Base-by-base conservation (phyloP, 148 eudicot genomes). In the Rheum nobile region DNA sequence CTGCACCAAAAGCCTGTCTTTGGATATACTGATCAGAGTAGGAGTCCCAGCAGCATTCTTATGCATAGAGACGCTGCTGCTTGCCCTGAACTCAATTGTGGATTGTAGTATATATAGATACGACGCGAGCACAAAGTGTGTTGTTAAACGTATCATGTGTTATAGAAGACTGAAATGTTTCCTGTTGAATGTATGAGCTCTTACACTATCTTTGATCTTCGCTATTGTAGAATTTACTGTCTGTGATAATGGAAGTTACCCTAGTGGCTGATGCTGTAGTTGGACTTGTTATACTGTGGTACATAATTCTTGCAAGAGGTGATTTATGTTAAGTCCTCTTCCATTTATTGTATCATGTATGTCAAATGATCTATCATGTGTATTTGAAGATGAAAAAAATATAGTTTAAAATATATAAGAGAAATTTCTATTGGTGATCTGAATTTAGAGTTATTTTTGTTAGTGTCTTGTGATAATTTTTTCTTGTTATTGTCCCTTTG, bases 1-100 rank as follows among this genome's bases (percentile, higher is more conserved):
- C 76, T 78, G 42, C 83, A 76, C 73, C 84, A 76, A 73, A 84
- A n/a, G 61, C 75, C 75, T 31, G 79, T 84, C 13, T 54, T 73
- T 71, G 85, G 76, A 72, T 79, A 77, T 38, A 72, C 80, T 21
- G 77, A 81, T 41, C 43, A 41, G 76, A 59, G 71, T 65, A 75
- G 80, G 55, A 80, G 76, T 52, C 80, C 71, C 39, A 80, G 77
- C 71, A 84, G 72, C 29, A 72, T 73, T 74, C 31, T 77, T 13
- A 57, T n/a, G n/a, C n/a, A n/a, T n/a, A n/a, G n/a, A n/a, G n/a
- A n/a, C n/a, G n/a, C n/a, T n/a, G n/a, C n/a, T n/a, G n/a, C 61
- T 28, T 61, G 29, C 63, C 1, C 63, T 54, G 63, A 61, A 12
- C 35, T 61, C 2, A 28, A 61, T 55, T 61, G 67, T 28, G 28